These are phyloP conservation scores for Dovyalis caffra DNA, from an alignment of 345 rosid species.

Conservation along the genomic window DNA sequence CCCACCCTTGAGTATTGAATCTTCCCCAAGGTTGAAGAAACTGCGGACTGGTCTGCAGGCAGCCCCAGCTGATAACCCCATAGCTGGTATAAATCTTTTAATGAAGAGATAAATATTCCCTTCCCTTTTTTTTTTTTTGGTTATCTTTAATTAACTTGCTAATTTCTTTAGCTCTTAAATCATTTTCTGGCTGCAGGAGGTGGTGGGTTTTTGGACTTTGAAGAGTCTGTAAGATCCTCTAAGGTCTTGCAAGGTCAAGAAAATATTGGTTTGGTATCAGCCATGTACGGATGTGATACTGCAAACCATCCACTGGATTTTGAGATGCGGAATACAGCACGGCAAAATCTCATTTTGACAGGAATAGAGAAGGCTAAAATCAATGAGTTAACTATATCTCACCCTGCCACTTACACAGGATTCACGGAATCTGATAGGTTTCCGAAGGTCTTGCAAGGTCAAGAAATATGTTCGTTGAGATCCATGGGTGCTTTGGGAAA, in stretches of 20 bases:
- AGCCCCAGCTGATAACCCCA: conserved; percentile 48
- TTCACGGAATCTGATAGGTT: conserved; percentile 60
- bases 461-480: conserved; percentile 77
- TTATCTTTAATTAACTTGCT: background rate
- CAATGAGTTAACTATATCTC: conserved; percentile 41
- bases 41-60: conserved; percentile 59
- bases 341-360: conserved; percentile 45
- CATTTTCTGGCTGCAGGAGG: conserved; percentile 41
- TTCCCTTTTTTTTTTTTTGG: background rate
- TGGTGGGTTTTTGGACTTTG: conserved; percentile 70
- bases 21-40: conserved; percentile 82
- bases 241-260: conserved; percentile 99
- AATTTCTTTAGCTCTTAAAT: background rate
- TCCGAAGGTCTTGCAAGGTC: conserved; percentile 99
- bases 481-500: conserved; percentile 42
- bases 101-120: background rate
- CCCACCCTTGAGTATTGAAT: conserved; percentile 66
- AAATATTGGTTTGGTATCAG: conserved; percentile 71
- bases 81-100: conserved; percentile 39
- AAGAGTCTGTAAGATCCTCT: conserved; percentile 85
- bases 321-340: conserved; percentile 52
- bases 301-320: conserved; percentile 58
- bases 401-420: conserved; percentile 45
- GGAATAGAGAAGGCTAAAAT: conserved; percentile 39
- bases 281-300: conserved; percentile 59